Conservation (phyloP, 768 basidiomycete species). For the Dentipellis fragilis region DNA sequence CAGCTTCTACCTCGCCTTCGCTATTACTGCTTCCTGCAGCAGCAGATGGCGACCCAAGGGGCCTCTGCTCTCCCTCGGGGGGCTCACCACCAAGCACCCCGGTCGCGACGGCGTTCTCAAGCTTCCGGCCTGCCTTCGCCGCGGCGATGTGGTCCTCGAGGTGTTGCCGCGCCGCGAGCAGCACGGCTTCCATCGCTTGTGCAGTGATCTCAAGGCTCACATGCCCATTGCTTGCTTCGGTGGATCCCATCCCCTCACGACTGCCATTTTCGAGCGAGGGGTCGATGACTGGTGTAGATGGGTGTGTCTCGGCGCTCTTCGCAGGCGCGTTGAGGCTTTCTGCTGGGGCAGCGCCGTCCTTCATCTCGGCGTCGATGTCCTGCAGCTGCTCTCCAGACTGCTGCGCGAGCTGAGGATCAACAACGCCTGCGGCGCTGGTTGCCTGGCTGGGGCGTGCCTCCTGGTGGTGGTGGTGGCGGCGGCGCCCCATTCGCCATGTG, state of each 20-base stretch:
- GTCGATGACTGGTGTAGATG: constrained; percentile 24
- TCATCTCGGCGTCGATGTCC: background rate
- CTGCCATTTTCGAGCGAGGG: constrained; percentile 22
- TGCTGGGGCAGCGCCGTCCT: background rate
- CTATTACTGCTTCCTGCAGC: background rate
- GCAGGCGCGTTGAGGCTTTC: constrained; percentile 11
- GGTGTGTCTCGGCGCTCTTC: background rate
- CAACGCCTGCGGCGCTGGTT: background rate
- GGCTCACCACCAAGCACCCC: background rate
- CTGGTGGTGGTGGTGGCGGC: constrained; percentile 1
- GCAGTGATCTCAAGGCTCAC: constrained; percentile 16
- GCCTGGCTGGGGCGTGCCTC: background rate
- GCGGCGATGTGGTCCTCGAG: constrained; percentile 6
- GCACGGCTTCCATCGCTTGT: constrained; percentile 24
- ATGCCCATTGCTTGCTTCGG: constrained; percentile 5
- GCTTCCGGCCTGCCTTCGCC: background rate
- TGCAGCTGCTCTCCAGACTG: background rate
- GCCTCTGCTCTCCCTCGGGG: background rate
- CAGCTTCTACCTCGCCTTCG: background rate
- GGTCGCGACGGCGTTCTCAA: constrained; percentile 3
- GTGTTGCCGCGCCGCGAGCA: constrained; percentile 25
- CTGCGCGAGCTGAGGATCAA: constrained; percentile 6
- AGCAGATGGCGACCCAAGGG: background rate
- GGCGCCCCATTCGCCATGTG: constrained; percentile 10
- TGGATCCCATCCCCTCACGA: constrained; percentile 9